Evolutionary conservation across 805 yeast species (phyloP), one percentile per base, ranked within the genome.

Genomic region (Pichia deserticola): DNA sequence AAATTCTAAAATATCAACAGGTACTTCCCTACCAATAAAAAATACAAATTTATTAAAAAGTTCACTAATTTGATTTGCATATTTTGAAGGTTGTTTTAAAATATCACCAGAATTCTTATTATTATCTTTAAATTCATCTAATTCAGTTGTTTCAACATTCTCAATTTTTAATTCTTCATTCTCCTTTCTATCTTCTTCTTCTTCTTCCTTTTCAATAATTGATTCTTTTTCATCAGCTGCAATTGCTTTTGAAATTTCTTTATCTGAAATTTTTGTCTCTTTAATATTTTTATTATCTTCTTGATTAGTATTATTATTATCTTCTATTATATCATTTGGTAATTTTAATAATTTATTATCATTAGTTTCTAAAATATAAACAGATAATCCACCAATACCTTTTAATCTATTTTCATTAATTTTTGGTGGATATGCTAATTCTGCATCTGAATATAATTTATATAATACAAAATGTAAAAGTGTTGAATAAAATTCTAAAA

Each of bases 401-500:
- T 86, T 88, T 65, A 82, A 76, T 67, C 83, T 85, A 55, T 76
- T 72, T 46, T 69, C 66, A 68, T 89, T 87, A 54, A 90, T 79
- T 56, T 78, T 79, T 51, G 99, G 99, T 40, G 99, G 99, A 66
- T 90, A 93, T 34, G 87, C 82, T 62, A 93, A 78, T 54, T 84
- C 90, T 35, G 84, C 75, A 58, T 89, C 98, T 27, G 86, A 79
- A 73, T 89, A 93, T 54, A 93, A 77, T 66, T 86, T 86, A 77
- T 65, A 93, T 49, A 92, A 74, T 27, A 85, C 90, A 64, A 93
- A 93, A 63, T 89, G 96, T 62, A 90, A 70, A 59, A 93, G 71
- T 29, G 98, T 92, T 20, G 96, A 84, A 72, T 93, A 93, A 69
- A 93, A 90, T 71, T 93, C 99, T 63, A 93, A 77, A 70, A 93